Conservation (phyloP, 768 basidiomycete species). For the Leccinum uliginosum region DNA sequence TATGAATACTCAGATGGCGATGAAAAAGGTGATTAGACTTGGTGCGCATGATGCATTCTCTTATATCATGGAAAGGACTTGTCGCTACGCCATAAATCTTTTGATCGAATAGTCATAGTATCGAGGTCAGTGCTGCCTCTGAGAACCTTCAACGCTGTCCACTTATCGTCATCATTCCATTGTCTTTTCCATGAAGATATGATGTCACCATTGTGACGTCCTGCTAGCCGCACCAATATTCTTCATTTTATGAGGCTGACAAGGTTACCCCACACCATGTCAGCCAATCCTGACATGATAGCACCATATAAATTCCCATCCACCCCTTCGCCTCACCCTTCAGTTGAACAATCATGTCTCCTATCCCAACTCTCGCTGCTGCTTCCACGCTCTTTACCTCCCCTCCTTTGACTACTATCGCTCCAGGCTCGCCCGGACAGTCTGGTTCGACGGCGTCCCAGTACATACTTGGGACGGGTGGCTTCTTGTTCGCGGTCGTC, state of each 20-base stretch:
- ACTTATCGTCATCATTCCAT: neutral
- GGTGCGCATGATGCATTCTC: neutral
- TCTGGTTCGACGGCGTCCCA: neutral
- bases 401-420: slow-evolving; percentile 2
- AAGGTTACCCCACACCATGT: neutral
- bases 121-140: neutral
- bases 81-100: neutral
- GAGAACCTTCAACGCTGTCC: neutral
- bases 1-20: neutral
- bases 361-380: slow-evolving; percentile 12
- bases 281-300: slow-evolving; percentile 4
- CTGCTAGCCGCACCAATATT: neutral
- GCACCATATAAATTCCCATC: slow-evolving; percentile 1
- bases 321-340: neutral
- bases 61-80: neutral
- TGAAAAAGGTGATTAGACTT: too few relatives aligned
- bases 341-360: slow-evolving; percentile 15
- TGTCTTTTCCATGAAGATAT: neutral
- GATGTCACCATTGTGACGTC: neutral
- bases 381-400: neutral
- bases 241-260: slow-evolving; percentile 12
- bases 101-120: neutral
- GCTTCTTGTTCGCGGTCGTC: slow-evolving; percentile 11
- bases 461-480: slow-evolving; percentile 10
- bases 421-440: neutral